Evolutionary conservation across 441 rosid species (phyloP).

Genomic region (Breynia disticha): DNA sequence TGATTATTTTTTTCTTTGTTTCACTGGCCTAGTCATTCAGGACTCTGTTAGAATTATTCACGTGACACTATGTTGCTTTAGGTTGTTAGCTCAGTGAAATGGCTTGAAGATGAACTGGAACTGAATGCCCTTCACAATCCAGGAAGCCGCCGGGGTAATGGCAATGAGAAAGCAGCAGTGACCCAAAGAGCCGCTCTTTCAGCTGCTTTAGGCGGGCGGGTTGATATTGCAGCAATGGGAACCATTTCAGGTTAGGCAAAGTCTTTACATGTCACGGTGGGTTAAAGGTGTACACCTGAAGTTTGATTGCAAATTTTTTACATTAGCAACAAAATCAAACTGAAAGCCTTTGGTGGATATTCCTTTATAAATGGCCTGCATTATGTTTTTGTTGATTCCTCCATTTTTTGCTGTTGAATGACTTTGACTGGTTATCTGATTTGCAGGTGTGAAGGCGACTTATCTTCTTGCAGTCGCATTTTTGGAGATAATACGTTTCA

Average conservation of each 20-base stretch:
- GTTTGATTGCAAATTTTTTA: constrained; percentile 2
- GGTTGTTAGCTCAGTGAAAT: constrained; percentile 98
- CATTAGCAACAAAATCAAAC: neutral
- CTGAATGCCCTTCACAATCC: constrained; percentile 94
- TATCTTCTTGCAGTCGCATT: constrained; percentile 98
- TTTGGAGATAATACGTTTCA: constrained; percentile 89
- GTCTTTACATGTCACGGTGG: constrained; percentile 12
- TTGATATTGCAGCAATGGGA: constrained; percentile 75
- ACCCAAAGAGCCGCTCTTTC: constrained; percentile 89
- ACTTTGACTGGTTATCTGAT: constrained; percentile 7
- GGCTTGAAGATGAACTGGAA: constrained; percentile 99
- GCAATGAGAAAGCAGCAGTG: constrained; percentile 90
- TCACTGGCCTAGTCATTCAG: neutral
- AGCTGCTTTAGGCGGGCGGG: constrained; percentile 90
- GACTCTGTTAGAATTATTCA: neutral
- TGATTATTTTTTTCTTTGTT: too few relatives aligned
- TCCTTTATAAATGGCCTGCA: constrained; percentile 1
- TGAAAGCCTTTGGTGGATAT: neutral
- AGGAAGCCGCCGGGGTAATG: constrained; percentile 79
- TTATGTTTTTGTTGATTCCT: constrained; percentile 4
- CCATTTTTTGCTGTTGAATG: neutral
- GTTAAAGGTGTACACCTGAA: neutral
- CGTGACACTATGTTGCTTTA: constrained; percentile 22
- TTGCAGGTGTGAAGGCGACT: constrained; percentile 94
- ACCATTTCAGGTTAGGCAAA: constrained; percentile 74